A percentile compares a stretch with the other conserved stretches of the same genome.
Conservation (phyloP, 257 asterid genomes). For the Hygrophila difformis region DNA sequence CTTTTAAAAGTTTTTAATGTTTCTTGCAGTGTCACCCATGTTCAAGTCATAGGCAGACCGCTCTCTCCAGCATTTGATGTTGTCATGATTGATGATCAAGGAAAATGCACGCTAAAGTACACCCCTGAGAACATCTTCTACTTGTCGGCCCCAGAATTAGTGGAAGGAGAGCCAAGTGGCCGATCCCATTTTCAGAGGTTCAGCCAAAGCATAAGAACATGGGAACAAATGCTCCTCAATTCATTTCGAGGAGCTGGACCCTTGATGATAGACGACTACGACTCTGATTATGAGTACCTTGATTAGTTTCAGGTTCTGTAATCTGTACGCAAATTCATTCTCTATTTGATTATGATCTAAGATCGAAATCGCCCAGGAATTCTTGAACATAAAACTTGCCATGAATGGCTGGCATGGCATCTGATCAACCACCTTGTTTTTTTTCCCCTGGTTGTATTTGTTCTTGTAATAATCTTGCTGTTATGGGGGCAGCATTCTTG, state of each 20-base stretch:
- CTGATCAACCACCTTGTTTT: no score
- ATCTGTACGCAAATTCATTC: no score
- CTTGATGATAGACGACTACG: constrained; percentile 21
- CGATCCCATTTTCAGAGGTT: constrained; percentile 32
- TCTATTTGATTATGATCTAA: no score
- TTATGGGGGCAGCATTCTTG: no score
- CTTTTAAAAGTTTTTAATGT: not conserved
- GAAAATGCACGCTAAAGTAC: constrained; percentile 48
- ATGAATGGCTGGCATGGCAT: no score
- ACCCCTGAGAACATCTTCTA: constrained; percentile 13
- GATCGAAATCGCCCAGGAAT: no score
- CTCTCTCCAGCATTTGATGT: constrained; percentile 53
- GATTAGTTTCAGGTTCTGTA: no score
- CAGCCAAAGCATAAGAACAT: constrained; percentile 41
- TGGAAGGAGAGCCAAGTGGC: constrained; percentile 25
- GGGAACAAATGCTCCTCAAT: constrained; percentile 50
- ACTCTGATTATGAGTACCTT: constrained; percentile 29
- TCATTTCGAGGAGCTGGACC: constrained; percentile 41
- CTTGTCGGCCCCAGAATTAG: not conserved
- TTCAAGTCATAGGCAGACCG: constrained; percentile 56
- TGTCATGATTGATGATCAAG: constrained; percentile 34
- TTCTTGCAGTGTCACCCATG: constrained; percentile 47
- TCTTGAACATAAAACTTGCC: no score
- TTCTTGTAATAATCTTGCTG: no score
- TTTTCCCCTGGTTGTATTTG: no score